Conservation (phyloP, 768 basidiomycete genomes). For the Coprinopsis strossmayeri region DNA sequence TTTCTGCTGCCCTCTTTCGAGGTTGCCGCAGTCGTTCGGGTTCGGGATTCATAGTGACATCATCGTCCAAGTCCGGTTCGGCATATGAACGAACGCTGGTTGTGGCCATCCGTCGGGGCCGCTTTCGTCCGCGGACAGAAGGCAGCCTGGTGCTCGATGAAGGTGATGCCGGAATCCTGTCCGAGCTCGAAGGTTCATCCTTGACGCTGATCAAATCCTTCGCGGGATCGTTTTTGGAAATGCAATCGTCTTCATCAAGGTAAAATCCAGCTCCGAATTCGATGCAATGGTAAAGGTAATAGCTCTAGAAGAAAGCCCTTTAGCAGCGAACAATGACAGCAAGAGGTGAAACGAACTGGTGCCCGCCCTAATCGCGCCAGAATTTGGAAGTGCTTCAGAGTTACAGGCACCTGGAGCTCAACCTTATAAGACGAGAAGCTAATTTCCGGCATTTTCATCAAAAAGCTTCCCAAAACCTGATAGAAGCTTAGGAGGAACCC, state of each 20-base stretch:
- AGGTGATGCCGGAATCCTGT: constrained; percentile 9
- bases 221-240: constrained; percentile 27
- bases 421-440: not conserved
- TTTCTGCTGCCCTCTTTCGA: constrained; percentile 27
- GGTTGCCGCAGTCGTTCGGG: not conserved
- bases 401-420: constrained; percentile 51
- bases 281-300: constrained; percentile 53
- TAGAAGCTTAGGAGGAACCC: not conserved
- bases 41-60: constrained; percentile 17
- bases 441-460: not conserved
- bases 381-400: constrained; percentile 71
- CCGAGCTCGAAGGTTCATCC: constrained; percentile 29
- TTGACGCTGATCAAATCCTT: constrained; percentile 24
- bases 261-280: constrained; percentile 64
- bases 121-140: constrained; percentile 34
- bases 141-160: constrained; percentile 14
- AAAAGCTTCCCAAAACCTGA: not conserved
- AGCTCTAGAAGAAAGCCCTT: constrained; percentile 29
- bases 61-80: constrained; percentile 68
- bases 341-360: constrained; percentile 36
- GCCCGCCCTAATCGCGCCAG: constrained; percentile 59
- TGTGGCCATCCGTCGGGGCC: constrained; percentile 55
- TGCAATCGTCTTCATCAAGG: constrained; percentile 63
- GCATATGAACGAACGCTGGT: constrained; percentile 51
- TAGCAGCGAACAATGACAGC: not conserved